Evolutionary conservation across 176 grass and related monocot species (phyloP).

Genomic region (Carex parvula): DNA sequence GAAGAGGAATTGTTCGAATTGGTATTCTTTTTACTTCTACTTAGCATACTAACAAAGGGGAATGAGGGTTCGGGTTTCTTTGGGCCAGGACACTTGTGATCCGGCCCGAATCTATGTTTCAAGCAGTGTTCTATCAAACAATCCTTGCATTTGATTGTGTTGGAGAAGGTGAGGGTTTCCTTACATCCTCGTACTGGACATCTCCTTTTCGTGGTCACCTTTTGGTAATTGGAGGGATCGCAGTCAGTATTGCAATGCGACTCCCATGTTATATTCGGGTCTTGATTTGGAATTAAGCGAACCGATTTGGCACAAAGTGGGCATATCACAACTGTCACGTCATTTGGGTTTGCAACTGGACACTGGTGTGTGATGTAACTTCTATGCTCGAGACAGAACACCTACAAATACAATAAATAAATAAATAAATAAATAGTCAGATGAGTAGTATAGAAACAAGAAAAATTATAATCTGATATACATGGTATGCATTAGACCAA

Average conservation of each 20-base stretch:
- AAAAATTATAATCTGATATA: constrained; percentile 22
- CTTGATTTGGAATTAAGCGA: constrained; percentile 65
- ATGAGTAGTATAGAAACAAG: not conserved
- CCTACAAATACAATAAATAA: constrained; percentile 47
- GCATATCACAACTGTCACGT: constrained; percentile 77
- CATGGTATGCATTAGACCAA: not conserved
- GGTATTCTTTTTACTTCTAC: constrained; percentile 58
- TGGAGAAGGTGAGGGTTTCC: constrained; percentile 82
- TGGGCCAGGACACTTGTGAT: constrained; percentile 79
- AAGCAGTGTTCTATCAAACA: constrained; percentile 91
- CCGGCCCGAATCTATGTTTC: constrained; percentile 89
- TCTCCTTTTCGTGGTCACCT: constrained; percentile 72
- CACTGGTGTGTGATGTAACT: constrained; percentile 72
- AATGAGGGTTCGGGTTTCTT: constrained; percentile 61
- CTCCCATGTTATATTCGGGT: constrained; percentile 97
- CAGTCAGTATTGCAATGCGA: constrained; percentile 83
- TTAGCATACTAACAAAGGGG: constrained; percentile 55
- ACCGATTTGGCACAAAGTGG: constrained; percentile 95
- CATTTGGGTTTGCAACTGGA: constrained; percentile 72
- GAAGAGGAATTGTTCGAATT: constrained; percentile 49
- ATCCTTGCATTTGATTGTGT: constrained; percentile 93
- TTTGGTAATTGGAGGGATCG: constrained; percentile 97
- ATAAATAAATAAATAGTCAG: not conserved
- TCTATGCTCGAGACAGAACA: constrained; percentile 89
- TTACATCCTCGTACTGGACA: constrained; percentile 83